Evolutionary conservation across 2,329 filamentous ascomycete genomes (phyloP), one percentile per base, ranked within the genome.

Genomic region (Aspergillus pseudoviridinutans): DNA sequence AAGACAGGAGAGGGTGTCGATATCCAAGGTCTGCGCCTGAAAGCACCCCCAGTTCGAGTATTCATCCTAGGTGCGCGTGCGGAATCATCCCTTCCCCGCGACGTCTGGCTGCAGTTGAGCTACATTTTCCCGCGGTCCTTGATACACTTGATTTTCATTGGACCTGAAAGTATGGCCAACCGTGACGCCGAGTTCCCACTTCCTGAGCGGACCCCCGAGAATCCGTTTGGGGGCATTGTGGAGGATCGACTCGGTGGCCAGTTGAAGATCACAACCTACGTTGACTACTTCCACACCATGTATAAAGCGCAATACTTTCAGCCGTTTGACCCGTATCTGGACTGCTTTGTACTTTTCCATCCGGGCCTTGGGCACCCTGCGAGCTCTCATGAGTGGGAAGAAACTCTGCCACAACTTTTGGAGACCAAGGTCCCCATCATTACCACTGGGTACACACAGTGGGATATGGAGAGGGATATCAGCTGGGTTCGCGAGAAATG

Each of bases 241-340:
- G 95, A 99, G 77, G 93, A 96, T 74, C 87, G 93, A 53, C 83
- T 99, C 8, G 91, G 89, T 71, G 87, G 89, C 55, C 88, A 89
- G 64, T 87, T 97, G 85, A 99, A 99, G 80, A 96, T 99, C 69
- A 94, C 89, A 73, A 99, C 95, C 0, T 96, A 92, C 69, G 93
- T 97, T 53, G 94, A 99, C 67, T 97, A 99, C 78, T 99, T 95
- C 79, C 93, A 99, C 76, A 97, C 91, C 2, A 85, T 99, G 66
- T 93, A 99, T 78, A 86, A 92, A 72, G 90, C 93, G 0, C 89
- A 91, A 50, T 84, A 92, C 71, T 99, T 97, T 78, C 86, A 90
- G 57, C 94, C 95, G 0, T 97, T 95, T 71, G 94, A 99, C 71
- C 94, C 94, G 0, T 99, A 99, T 78, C 96, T 99, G 74, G 94